Percentiles rank a stretch among this genome's conserved stretches.
Evolutionary conservation across 768 basidiomycete species (phyloP).

Genomic region (Holtermannia corniformis): DNA sequence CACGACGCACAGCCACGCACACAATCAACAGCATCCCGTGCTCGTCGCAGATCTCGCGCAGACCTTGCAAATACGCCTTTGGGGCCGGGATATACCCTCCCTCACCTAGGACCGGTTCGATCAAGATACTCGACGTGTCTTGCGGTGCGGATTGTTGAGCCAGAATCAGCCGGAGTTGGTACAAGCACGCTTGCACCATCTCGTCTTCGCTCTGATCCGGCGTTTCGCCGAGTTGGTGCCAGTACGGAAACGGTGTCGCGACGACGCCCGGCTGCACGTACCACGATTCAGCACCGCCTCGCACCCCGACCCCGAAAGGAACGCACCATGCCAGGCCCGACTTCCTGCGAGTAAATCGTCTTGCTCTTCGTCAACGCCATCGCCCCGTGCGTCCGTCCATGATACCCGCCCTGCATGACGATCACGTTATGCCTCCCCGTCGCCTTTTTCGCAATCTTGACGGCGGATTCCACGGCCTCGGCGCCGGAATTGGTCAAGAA

Average conservation of each 20-base stretch:
- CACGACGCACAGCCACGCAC: too few relatives aligned
- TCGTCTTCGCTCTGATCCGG: slow-evolving; percentile 49
- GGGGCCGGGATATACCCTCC: slow-evolving; percentile 88
- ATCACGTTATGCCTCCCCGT: slow-evolving; percentile 80
- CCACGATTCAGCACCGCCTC: neutral
- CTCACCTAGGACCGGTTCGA: slow-evolving; percentile 86
- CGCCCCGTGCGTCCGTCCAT: slow-evolving; percentile 87
- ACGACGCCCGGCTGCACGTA: slow-evolving; percentile 53
- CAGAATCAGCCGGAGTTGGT: slow-evolving; percentile 66
- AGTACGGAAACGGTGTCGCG: slow-evolving; percentile 72
- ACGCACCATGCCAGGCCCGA: slow-evolving; percentile 64
- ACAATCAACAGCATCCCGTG: slow-evolving; percentile 70
- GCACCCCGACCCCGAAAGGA: neutral
- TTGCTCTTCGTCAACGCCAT: too few relatives aligned
- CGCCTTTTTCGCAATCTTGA: slow-evolving; percentile 69
- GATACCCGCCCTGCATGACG: slow-evolving; percentile 77
- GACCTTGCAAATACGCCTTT: slow-evolving; percentile 59
- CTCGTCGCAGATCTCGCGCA: slow-evolving; percentile 69
- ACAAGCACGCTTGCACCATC: slow-evolving; percentile 55
- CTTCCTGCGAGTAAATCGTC: slow-evolving; percentile 70
- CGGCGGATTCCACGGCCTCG: slow-evolving; percentile 74
- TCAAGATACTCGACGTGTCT: slow-evolving; percentile 78
- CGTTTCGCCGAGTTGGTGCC: slow-evolving; percentile 65
- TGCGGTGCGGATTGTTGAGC: slow-evolving; percentile 65
- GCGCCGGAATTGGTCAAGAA: slow-evolving; percentile 93